These are phyloP conservation scores for Henningerozyma blattae DNA, from an alignment of 805 yeast genomes.

Conservation along the genomic window DNA sequence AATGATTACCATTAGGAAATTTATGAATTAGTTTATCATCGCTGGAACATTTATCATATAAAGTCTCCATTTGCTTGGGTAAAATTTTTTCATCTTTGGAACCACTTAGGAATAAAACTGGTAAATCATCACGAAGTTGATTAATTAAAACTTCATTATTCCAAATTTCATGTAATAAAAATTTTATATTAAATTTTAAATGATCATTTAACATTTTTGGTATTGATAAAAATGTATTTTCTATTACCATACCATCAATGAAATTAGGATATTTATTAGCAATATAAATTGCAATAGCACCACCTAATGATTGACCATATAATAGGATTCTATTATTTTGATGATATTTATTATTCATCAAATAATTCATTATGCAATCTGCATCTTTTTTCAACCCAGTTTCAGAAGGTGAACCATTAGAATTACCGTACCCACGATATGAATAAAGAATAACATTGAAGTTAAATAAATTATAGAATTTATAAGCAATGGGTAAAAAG, in stretches of 20 bases:
- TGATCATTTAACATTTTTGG: slow-evolving; percentile 57
- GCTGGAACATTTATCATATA: slow-evolving; percentile 43
- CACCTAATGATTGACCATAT: slow-evolving; percentile 89
- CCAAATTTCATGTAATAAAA: slow-evolving; percentile 74
- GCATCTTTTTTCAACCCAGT: slow-evolving; percentile 75
- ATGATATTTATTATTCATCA: slow-evolving; percentile 40
- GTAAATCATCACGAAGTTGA: slow-evolving; percentile 39
- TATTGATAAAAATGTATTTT: slow-evolving; percentile 75
- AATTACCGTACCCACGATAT: slow-evolving; percentile 82
- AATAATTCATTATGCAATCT: slow-evolving; percentile 49
- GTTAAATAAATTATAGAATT: slow-evolving; percentile 49
- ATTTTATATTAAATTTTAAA: slow-evolving; percentile 36
- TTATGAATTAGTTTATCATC: slow-evolving; percentile 38
- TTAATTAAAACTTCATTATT: slow-evolving; percentile 53
- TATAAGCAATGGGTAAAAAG: slow-evolving; percentile 65
- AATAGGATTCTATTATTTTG: slow-evolving; percentile 42
- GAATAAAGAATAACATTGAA: slow-evolving; percentile 77
- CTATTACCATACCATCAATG: slow-evolving; percentile 60
- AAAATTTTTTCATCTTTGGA: slow-evolving; percentile 83
- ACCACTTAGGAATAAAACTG: slow-evolving; percentile 64
- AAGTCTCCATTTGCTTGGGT: slow-evolving; percentile 60
- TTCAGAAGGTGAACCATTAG: slow-evolving; percentile 70
- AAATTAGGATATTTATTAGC: slow-evolving; percentile 44
- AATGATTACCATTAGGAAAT: slow-evolving; percentile 59
- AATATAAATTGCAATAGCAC: slow-evolving; percentile 82